Evolutionary conservation across 176 grass and related monocot genomes (phyloP).

Genomic region (Oryza longistaminata): DNA sequence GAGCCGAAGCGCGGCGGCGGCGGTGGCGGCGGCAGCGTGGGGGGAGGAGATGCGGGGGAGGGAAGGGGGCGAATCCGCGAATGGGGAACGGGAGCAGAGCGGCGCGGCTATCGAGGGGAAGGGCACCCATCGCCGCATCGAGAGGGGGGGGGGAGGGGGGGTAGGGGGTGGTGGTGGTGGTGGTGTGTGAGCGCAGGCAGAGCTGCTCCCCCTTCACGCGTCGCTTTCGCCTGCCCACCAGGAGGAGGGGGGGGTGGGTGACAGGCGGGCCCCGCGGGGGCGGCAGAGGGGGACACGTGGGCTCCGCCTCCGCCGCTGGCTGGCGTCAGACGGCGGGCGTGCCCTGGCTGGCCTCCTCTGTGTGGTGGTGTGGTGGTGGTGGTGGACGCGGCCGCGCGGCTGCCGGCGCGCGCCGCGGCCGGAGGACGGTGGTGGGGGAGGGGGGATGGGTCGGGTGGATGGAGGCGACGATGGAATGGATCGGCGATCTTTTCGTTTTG

Average conservation of each 20-base stretch:
- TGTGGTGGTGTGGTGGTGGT: not conserved
- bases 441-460: not conserved
- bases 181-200: conserved; percentile 27
- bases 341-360: not conserved
- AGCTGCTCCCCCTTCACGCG: conserved; percentile 49
- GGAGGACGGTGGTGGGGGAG: not conserved
- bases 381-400: conserved; percentile 33
- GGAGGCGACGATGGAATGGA: conserved; percentile 17
- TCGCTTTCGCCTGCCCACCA: conserved; percentile 69
- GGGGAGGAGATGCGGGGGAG: conserved; percentile 19
- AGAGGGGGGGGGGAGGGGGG: not conserved
- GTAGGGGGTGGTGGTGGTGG: conserved; percentile 17
- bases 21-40: conserved; percentile 26
- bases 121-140: not conserved
- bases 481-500: conserved; percentile 28
- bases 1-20: conserved; percentile 19
- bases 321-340: conserved; percentile 41
- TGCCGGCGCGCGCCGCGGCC: conserved; percentile 15
- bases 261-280: conserved; percentile 51
- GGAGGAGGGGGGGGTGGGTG: conserved; percentile 42
- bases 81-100: conserved; percentile 59
- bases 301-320: conserved; percentile 33
- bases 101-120: conserved; percentile 75
- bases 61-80: not conserved
- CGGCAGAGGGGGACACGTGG: conserved; percentile 53